Percentiles rank a stretch among this genome's conserved stretches.
Conservation (phyloP, 2,329 filamentous ascomycete genomes). For the Aspergillus ochraceus region DNA sequence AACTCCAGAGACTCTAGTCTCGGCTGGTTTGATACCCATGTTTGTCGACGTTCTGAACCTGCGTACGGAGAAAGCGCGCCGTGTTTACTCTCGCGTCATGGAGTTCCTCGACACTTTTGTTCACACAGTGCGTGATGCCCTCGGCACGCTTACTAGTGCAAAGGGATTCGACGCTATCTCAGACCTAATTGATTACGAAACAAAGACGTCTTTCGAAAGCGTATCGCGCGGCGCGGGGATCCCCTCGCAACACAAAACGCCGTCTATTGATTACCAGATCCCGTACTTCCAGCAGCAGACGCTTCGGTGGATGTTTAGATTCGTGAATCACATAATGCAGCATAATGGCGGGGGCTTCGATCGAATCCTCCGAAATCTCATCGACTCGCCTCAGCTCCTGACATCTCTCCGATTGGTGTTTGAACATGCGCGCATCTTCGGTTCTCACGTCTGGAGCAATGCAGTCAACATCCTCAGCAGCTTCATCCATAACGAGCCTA, state of each 20-base stretch:
- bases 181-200: slow-evolving; percentile 79
- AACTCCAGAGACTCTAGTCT: slow-evolving; percentile 79
- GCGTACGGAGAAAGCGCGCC: slow-evolving; percentile 76
- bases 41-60: slow-evolving; percentile 85
- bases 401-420: slow-evolving; percentile 78
- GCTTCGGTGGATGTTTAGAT: slow-evolving; percentile 90
- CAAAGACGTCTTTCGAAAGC: slow-evolving; percentile 66
- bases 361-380: slow-evolving; percentile 84
- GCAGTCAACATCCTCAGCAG: slow-evolving; percentile 88
- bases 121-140: slow-evolving; percentile 79
- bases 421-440: slow-evolving; percentile 75
- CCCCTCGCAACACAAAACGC: slow-evolving; percentile 69
- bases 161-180: slow-evolving; percentile 88
- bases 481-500: slow-evolving; percentile 98
- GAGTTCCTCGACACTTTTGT: slow-evolving; percentile 87
- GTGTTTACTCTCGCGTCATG: slow-evolving; percentile 79
- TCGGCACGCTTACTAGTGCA: slow-evolving; percentile 76
- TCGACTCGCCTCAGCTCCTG: slow-evolving; percentile 86
- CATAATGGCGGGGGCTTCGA: slow-evolving; percentile 82
- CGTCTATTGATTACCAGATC: slow-evolving; percentile 87
- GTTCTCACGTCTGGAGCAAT: slow-evolving; percentile 93
- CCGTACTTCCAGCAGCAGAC: slow-evolving; percentile 92
- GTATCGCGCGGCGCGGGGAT: slow-evolving; percentile 72
- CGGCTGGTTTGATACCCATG: slow-evolving; percentile 85
- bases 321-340: slow-evolving; percentile 92